Evolutionary conservation across 2,329 filamentous ascomycete genomes (phyloP).

Genomic region (Cordyceps tenuipes): DNA sequence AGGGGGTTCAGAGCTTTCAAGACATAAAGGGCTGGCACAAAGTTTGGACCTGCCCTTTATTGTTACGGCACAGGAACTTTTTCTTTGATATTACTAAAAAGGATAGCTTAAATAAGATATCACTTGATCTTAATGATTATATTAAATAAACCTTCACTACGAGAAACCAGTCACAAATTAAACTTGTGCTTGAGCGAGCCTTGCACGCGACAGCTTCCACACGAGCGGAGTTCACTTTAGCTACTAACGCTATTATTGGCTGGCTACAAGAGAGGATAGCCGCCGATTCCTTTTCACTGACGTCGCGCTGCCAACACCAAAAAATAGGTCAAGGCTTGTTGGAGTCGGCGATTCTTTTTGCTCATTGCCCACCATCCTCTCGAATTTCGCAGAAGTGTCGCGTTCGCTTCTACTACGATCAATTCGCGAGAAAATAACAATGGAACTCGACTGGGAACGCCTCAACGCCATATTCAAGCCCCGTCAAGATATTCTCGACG

Average conservation of each 20-base stretch:
- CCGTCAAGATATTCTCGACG: constrained; percentile 47
- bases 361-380: background rate
- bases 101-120: too few species aligned
- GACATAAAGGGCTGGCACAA: too few species aligned
- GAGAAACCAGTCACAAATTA: too few species aligned
- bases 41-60: too few species aligned
- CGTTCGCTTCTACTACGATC: background rate
- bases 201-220: background rate
- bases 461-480: constrained; percentile 45
- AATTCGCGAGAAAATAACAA: constrained; percentile 28
- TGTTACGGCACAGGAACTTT: too few species aligned
- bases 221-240: background rate
- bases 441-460: constrained; percentile 40
- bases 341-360: background rate
- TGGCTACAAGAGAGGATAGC: background rate
- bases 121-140: too few species aligned
- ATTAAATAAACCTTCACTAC: too few species aligned
- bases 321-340: background rate
- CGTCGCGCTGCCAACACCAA: constrained; percentile 3
- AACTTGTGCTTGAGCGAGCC: background rate
- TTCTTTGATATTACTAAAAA: too few species aligned
- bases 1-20: too few species aligned
- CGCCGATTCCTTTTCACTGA: constrained; percentile 5
- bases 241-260: constrained; percentile 2
- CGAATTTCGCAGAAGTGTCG: background rate